Evolutionary conservation across 176 grass and related monocot species (phyloP).

Genomic region (Urochloa ruziziensis): DNA sequence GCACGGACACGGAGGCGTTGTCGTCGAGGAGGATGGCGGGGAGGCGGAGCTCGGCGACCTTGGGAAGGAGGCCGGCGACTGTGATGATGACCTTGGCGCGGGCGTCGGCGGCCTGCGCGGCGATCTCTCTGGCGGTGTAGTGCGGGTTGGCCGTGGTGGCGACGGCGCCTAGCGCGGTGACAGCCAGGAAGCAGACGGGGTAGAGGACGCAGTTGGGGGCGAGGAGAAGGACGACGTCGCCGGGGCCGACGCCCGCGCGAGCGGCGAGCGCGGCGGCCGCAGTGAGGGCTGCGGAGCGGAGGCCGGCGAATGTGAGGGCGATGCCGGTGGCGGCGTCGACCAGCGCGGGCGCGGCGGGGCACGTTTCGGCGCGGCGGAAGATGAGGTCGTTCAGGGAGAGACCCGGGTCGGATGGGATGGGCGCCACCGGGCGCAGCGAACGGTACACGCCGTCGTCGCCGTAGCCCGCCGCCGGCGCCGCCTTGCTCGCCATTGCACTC

Average conservation of each 20-base stretch:
- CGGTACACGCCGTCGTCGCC: conserved; percentile 62
- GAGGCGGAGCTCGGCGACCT: conserved; percentile 44
- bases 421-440: conserved; percentile 38
- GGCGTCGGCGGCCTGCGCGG: conserved; percentile 68
- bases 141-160: conserved; percentile 78
- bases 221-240: conserved; percentile 69
- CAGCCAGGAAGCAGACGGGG: conserved; percentile 71
- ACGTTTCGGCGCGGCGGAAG: conserved; percentile 42
- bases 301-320: conserved; percentile 49
- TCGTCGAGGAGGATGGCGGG: conserved; percentile 67
- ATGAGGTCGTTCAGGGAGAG: conserved; percentile 62
- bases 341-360: conserved; percentile 61
- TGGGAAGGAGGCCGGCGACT: conserved; percentile 51
- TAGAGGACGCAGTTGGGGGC: conserved; percentile 81
- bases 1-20: not conserved
- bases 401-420: conserved; percentile 45
- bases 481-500: conserved; percentile 18
- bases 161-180: conserved; percentile 64
- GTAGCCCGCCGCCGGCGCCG: conserved; percentile 42
- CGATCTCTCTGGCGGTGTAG: conserved; percentile 67
- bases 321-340: conserved; percentile 54
- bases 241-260: conserved; percentile 43
- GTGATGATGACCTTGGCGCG: conserved; percentile 57
- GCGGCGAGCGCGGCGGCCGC: conserved; percentile 49
- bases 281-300: conserved; percentile 45